Evolutionary conservation across 1,284 basidiomycete species (phyloP).

Genomic region (Puccinia hordei): DNA sequence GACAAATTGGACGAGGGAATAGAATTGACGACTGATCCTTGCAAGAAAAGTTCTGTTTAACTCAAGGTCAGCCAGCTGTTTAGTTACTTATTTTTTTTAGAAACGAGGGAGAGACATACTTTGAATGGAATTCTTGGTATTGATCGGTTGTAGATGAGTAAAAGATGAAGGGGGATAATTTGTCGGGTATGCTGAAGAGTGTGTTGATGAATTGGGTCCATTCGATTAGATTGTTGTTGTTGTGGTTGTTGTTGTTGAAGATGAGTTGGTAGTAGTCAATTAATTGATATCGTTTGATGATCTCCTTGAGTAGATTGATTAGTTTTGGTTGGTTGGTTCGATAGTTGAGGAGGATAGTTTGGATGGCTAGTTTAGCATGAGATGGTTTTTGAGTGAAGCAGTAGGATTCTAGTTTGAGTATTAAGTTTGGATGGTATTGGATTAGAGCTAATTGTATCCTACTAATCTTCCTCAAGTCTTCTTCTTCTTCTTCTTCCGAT

Average conservation of each 20-base stretch:
- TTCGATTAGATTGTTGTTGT: neutral
- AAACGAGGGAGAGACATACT: neutral
- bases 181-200: neutral
- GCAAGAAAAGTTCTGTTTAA: neutral
- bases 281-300: constrained; percentile 10
- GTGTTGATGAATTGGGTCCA: constrained; percentile 11
- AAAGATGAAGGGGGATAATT: constrained; percentile 1
- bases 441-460: neutral
- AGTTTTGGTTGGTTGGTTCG: neutral
- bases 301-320: neutral
- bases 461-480: too few species aligned
- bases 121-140: neutral
- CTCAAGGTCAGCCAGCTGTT: too few species aligned
- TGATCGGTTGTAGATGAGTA: neutral
- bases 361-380: neutral
- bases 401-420: neutral
- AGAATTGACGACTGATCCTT: too few species aligned
- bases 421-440: neutral
- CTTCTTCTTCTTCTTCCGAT: neutral
- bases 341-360: neutral
- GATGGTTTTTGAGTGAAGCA: neutral
- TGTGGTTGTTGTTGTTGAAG: neutral
- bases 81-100: too few species aligned
- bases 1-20: constrained; percentile 12
- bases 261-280: constrained; percentile 14